phyloP scores from a whole-genome alignment of 805 yeast species.

The Suhomyces faveliae region DNA sequence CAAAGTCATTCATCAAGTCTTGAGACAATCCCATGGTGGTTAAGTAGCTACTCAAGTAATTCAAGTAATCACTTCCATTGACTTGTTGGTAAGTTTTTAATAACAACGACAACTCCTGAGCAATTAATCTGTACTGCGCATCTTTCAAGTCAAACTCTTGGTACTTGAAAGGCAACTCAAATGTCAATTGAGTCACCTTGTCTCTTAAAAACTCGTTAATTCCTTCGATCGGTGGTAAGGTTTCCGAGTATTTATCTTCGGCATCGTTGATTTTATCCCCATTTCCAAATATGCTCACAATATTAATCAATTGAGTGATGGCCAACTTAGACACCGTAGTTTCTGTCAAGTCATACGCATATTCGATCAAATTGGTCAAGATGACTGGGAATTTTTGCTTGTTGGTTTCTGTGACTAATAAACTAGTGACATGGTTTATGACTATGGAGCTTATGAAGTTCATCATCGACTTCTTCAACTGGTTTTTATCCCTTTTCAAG shows the following conservation, averaged over 20 bases:
- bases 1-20: constrained; percentile 58
- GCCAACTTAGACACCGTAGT: constrained; percentile 67
- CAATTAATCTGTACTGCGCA: constrained; percentile 72
- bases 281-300: constrained; percentile 55
- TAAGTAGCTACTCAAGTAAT: constrained; percentile 52
- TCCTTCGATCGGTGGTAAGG: constrained; percentile 60
- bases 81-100: constrained; percentile 58
- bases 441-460: constrained; percentile 67
- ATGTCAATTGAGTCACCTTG: constrained; percentile 62
- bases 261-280: constrained; percentile 63
- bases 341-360: constrained; percentile 62
- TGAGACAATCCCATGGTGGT: constrained; percentile 57
- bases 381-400: constrained; percentile 58
- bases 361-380: constrained; percentile 61
- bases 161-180: constrained; percentile 78
- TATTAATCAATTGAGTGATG: constrained; percentile 62
- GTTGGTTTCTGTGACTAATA: constrained; percentile 70
- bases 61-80: constrained; percentile 43
- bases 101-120: constrained; percentile 70
- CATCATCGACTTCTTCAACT: constrained; percentile 68
- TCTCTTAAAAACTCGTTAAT: constrained; percentile 69
- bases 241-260: constrained; percentile 50
- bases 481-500: constrained; percentile 59
- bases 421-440: constrained; percentile 74
- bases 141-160: constrained; percentile 66